Evolutionary conservation across 75 land plant species (phyloP), one percentile per base, ranked within the genome.

Genomic region (Adiantum capillusveneris): DNA sequence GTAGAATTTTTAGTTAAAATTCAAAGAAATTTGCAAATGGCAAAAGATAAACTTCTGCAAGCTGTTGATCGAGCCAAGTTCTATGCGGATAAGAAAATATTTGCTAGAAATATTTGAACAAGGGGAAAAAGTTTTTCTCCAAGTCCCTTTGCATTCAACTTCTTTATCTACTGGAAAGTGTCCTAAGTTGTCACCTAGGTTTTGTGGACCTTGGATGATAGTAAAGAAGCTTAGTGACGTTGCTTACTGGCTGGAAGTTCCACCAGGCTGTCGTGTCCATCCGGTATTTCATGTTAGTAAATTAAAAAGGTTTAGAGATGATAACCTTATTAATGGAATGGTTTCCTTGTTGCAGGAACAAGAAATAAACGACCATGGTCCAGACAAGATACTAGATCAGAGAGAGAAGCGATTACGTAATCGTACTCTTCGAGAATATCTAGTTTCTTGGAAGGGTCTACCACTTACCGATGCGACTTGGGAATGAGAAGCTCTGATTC

Each of bases 281-380:
- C 31, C 11, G 11, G 60, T 58, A 17, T 58, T 58, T 58, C 60
- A 58, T 31, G 42, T 58, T 2, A 58, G 60, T 24, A 27, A 14
- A 24, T 34, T 58, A 3, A 58, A 20, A 31, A 39, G 17, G 18
- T 58, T 12, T 34, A 18, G 37, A 9, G 37, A 34, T 3, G 37
- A 34, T 34, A 34, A 34, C 9, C 37, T 34, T 5, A 34, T 34
- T 5, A 9, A 34, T 3, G 37, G 37, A 5, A 34, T 34, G n/a
- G n/a, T n/a, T n/a, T n/a, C n/a, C n/a, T n/a, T n/a, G n/a, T n/a
- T n/a, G n/a, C n/a, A n/a, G n/a, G n/a, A n/a, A n/a, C n/a, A n/a
- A n/a, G n/a, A n/a, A n/a, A n/a, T n/a, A n/a, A n/a, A n/a, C n/a
- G n/a, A n/a, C n/a, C n/a, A n/a, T n/a, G n/a, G n/a, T n/a, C n/a